phyloP scores from a whole-genome alignment of 1,139 yeast species.

The Magnusiomyces ingens region DNA sequence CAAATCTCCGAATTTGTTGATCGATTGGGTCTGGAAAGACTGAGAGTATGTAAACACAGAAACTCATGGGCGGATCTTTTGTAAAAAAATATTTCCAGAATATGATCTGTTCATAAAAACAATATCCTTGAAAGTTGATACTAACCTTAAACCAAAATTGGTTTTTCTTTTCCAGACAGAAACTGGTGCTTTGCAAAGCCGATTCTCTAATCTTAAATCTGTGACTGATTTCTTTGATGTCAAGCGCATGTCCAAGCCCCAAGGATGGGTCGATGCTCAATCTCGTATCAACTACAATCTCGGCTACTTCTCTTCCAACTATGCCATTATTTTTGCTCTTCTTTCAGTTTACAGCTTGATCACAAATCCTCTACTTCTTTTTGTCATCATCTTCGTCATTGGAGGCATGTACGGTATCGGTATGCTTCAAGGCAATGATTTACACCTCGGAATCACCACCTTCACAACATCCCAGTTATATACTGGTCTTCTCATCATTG shows the following conservation, averaged over 20 bases:
- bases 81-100: not conserved
- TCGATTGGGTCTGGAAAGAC: conserved; percentile 13
- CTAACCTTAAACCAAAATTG: not conserved
- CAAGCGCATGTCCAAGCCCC: conserved; percentile 84
- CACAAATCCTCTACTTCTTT: conserved; percentile 75
- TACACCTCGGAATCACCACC: conserved; percentile 44
- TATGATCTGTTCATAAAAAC: not conserved
- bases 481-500: conserved; percentile 61
- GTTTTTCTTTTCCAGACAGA: conserved; percentile 26
- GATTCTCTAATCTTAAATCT: conserved; percentile 70
- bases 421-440: conserved; percentile 73
- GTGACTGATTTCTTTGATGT: conserved; percentile 92
- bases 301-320: conserved; percentile 83
- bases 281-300: conserved; percentile 80
- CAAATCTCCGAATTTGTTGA: conserved; percentile 10
- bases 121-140: too few species aligned
- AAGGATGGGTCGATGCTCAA: conserved; percentile 83
- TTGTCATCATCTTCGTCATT: conserved; percentile 53
- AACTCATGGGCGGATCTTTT: not conserved
- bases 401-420: conserved; percentile 76
- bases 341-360: conserved; percentile 66
- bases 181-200: conserved; percentile 46
- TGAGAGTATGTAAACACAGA: conserved; percentile 11
- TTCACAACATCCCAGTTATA: conserved; percentile 75
- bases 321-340: conserved; percentile 64